Conservation (phyloP, 305 asterid species). For the Fraxinus floribunda region DNA sequence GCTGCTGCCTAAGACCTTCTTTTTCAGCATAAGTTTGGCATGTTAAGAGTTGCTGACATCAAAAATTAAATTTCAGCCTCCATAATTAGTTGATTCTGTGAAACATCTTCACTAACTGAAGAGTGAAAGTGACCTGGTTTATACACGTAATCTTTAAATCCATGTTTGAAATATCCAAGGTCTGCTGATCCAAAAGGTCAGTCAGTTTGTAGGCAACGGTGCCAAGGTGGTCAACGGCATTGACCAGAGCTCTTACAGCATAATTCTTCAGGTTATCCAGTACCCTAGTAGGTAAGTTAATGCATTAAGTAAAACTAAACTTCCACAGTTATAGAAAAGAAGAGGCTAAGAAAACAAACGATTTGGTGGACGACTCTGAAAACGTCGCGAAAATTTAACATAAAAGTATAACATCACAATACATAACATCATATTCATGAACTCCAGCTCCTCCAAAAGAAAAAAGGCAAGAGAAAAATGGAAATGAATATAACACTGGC, state of each 20-base stretch:
- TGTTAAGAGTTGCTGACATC: conserved; percentile 67
- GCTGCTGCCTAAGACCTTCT: conserved; percentile 96
- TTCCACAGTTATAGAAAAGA: background rate
- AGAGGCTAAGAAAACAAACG: background rate
- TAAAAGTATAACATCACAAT: background rate
- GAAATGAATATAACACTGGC: background rate
- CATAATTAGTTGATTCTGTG: conserved; percentile 9
- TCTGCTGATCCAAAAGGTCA: conserved; percentile 80
- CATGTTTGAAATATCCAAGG: conserved; percentile 59
- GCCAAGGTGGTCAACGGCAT: conserved; percentile 97
- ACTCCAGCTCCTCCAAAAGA: background rate
- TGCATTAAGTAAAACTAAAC: background rate
- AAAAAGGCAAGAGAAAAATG: background rate
- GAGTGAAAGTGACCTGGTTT: conserved; percentile 56
- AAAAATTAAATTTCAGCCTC: conserved; percentile 31
- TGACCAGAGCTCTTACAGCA: conserved; percentile 87
- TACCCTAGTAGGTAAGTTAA: conserved; percentile 53
- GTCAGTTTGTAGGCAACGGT: conserved; percentile 95
- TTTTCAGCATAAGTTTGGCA: conserved; percentile 73
- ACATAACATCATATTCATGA: background rate
- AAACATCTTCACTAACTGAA: conserved; percentile 6
- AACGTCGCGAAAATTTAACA: background rate
- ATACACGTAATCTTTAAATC: conserved; percentile 67
- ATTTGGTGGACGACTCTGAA: background rate
- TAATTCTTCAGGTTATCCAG: conserved; percentile 90